A percentile compares a stretch with the other conserved stretches of the same genome.
Evolutionary conservation across 305 asterid genomes (phyloP).

Genomic region (Fraxinus velutina): DNA sequence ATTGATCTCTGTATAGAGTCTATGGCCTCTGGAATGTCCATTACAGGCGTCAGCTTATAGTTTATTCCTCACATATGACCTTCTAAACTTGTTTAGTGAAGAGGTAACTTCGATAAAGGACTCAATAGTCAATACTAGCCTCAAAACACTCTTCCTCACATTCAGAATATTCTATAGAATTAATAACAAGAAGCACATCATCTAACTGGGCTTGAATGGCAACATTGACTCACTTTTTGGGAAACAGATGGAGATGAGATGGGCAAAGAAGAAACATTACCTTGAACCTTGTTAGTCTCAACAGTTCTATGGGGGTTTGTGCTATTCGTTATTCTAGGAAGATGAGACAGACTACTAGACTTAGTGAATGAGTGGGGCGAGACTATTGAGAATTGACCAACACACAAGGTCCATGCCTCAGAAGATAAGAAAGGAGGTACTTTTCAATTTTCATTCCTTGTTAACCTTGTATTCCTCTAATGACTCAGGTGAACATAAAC

Average conservation of each 20-base stretch:
- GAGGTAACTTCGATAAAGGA: not conserved
- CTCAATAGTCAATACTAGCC: not conserved
- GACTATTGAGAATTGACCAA: not conserved
- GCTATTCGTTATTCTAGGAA: not conserved
- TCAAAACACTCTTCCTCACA: not conserved
- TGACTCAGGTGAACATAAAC: not conserved
- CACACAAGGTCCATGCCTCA: not conserved
- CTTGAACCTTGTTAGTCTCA: not conserved
- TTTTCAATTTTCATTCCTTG: not conserved
- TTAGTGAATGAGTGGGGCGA: not conserved
- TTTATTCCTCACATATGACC: not conserved
- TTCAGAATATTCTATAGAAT: not conserved
- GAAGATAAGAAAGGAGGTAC: not conserved
- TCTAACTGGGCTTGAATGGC: not conserved
- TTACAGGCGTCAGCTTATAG: not conserved
- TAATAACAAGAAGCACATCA: not conserved
- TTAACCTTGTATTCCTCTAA: not conserved
- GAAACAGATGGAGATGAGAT: not conserved
- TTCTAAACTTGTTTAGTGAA: not conserved
- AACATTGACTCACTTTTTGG: not conserved
- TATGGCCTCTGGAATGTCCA: not conserved
- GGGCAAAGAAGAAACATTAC: not conserved
- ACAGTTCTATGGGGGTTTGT: not conserved
- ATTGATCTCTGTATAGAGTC: not conserved
- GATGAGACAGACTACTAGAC: not conserved